Base-by-base conservation (phyloP, 371 early-diverging fungal species). In the Lichtheimia hyalospora region DNA sequence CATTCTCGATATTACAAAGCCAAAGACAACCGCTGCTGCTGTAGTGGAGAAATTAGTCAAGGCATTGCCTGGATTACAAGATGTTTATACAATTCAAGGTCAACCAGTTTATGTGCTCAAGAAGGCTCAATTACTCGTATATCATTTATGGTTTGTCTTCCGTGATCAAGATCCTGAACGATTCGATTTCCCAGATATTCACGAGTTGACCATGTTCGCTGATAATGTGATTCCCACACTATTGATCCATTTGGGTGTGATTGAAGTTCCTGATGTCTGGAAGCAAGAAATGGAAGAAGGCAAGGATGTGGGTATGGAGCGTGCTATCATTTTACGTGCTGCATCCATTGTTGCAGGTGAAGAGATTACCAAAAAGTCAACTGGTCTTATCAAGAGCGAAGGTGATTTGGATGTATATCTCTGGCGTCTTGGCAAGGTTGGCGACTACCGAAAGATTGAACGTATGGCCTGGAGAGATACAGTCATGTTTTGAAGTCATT, bases 161-260 rank as follows among this genome's bases (percentile, higher is more conserved):
- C 61, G 57, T n/a, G 71, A 75, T n/a, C 76, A 77, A 48, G 51
- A 72, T 12, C 76, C 74, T 3, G 75, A 66, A 1, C 64, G 67
- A 8, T 92, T 92, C 68, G 75, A 75, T 34, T 91, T 92, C 61
- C 69, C 58, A 5, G 91, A 91, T 52, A 79, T 89, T 28, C 62
- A 77, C 42, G 64, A 73, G 0, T 64, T 90, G 58, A 89, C 93
- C 0, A 71, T 91, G 21, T 89, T 89, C 67, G 84, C 86, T 0
- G 92, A 92, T 58, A 90, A 89, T 65, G 89, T 89, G 8, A 80
- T 92, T 18, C 91, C 92, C 7, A 84, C 89, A 2, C 66, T 90
- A 66, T 64, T 90, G 60, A 68, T 67, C 16, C 74, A 87, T 53
- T 68, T 84, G 5, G 84, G 84, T 5, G 62, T 86, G 7, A 48